Conservation (phyloP, 2,329 filamentous ascomycete genomes). For the Zasmidium cellare region DNA sequence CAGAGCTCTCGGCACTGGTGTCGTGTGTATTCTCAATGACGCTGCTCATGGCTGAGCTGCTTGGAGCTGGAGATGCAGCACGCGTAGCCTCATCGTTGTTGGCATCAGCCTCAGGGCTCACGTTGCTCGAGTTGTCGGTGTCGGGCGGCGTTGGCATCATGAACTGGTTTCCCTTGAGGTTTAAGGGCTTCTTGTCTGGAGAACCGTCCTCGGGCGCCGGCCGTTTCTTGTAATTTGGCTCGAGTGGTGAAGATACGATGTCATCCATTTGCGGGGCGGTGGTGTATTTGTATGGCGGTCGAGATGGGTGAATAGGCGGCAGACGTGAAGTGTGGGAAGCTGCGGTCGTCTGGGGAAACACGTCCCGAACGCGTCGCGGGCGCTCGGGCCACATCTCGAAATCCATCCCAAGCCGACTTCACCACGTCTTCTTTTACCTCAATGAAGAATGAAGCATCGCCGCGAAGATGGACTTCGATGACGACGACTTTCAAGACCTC, state of each 20-base stretch:
- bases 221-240: constrained; percentile 29
- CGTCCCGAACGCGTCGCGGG: neutral
- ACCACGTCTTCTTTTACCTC: constrained; percentile 3
- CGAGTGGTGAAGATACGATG: constrained; percentile 29
- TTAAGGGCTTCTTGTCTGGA: constrained; percentile 30
- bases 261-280: constrained; percentile 28
- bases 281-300: too few species aligned
- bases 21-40: constrained; percentile 24
- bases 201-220: constrained; percentile 25
- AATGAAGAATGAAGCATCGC: neutral
- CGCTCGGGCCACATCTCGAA: neutral
- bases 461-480: constrained; percentile 19
- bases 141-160: constrained; percentile 36
- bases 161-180: constrained; percentile 36
- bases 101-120: constrained; percentile 19
- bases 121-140: constrained; percentile 33
- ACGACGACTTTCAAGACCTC: constrained; percentile 31
- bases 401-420: neutral
- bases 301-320: neutral
- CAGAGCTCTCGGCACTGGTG: constrained; percentile 12
- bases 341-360: neutral
- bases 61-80: constrained; percentile 33
- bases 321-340: neutral
- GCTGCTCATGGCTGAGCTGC: constrained; percentile 36
- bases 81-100: constrained; percentile 19